A percentile compares a stretch with the other conserved stretches of the same genome.
Evolutionary conservation across 345 rosid genomes (phyloP).

Genomic region (Eucalyptus regnans): DNA sequence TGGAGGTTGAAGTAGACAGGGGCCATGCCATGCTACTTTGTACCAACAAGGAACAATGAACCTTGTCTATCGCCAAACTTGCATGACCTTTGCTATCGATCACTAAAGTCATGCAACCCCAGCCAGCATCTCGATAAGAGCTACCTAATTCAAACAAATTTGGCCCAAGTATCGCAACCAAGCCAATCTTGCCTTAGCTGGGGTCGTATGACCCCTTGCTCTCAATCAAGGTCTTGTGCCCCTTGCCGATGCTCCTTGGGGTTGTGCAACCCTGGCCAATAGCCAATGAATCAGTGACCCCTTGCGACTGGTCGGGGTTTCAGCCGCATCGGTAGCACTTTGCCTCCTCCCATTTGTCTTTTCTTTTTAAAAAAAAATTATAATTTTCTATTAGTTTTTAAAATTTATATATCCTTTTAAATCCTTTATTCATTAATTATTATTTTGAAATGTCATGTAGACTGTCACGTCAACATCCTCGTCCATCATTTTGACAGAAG

Average conservation of each 20-base stretch:
- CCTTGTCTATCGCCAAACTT: fast-evolving
- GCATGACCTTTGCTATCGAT: fast-evolving
- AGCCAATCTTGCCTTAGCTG: background rate
- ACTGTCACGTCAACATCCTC: fast-evolving
- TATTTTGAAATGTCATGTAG: background rate
- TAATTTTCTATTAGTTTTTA: no score
- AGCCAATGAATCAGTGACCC: background rate
- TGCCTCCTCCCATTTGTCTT: background rate
- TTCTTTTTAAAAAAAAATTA: no score
- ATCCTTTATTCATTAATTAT: no score
- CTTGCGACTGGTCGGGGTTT: fast-evolving
- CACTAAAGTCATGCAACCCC: background rate
- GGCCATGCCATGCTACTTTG: fast-evolving
- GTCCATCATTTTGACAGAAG: fast-evolving
- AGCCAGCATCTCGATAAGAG: fast-evolving
- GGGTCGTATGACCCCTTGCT: fast-evolving
- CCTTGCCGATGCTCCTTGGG: fast-evolving
- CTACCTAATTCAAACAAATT: background rate
- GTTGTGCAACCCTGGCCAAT: background rate
- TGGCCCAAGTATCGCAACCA: fast-evolving
- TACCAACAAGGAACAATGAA: fast-evolving
- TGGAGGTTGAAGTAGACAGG: fast-evolving
- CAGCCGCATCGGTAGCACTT: fast-evolving
- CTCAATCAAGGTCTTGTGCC: background rate
- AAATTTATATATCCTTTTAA: no score